phyloP scores from a whole-genome alignment of 176 grass and related monocot genomes.

The Pontederia crassipes region DNA sequence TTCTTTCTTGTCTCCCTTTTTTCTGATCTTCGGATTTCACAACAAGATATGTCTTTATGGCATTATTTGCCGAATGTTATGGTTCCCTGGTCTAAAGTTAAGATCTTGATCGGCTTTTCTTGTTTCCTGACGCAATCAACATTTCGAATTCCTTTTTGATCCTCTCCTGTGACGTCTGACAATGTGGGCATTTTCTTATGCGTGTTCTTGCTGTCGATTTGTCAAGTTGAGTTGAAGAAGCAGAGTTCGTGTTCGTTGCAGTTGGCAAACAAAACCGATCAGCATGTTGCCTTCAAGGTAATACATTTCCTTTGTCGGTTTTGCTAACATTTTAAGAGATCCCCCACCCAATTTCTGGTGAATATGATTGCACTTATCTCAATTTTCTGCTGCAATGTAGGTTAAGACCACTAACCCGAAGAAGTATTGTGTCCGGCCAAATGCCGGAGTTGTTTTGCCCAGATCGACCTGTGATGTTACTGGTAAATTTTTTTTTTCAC shows the following conservation, averaged over 20 bases:
- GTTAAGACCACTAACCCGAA: constrained; percentile 99
- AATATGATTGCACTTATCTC: background rate
- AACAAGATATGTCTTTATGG: background rate
- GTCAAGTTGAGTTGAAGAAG: constrained; percentile 75
- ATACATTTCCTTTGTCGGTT: constrained; percentile 5
- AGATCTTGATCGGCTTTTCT: no score
- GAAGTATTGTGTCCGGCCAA: constrained; percentile 93
- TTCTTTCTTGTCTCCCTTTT: background rate
- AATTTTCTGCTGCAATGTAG: constrained; percentile 21
- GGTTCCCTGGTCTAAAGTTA: background rate
- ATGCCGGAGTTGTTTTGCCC: constrained; percentile 73
- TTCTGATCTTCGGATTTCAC: background rate
- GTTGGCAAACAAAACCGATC: constrained; percentile 89
- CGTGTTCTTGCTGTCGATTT: background rate
- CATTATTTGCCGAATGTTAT: background rate
- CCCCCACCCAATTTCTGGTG: background rate
- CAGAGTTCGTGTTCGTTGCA: constrained; percentile 95
- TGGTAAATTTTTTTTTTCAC: constrained; percentile 32
- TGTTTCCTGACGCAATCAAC: no score
- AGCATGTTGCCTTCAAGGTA: constrained; percentile 95
- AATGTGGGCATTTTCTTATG: constrained; percentile 1
- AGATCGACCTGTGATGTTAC: constrained; percentile 73
- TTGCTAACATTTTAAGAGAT: background rate
- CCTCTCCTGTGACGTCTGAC: background rate
- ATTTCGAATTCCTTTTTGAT: no score